Conservation (phyloP, 768 basidiomycete species). For the Pulveroboletus sp. region DNA sequence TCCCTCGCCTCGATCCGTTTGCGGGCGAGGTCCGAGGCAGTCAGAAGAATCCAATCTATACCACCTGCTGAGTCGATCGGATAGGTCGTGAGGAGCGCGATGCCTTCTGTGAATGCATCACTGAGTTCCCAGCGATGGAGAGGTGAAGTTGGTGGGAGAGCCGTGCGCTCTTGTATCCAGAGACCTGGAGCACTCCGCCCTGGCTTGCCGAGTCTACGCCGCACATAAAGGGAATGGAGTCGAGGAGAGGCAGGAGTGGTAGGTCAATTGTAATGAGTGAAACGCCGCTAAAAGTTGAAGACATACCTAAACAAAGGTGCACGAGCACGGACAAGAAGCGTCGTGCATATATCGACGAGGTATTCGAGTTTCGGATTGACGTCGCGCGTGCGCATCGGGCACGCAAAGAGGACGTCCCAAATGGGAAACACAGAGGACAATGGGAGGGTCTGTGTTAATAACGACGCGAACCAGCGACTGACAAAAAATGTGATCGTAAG, state of each 20-base stretch:
- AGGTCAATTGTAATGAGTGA: background rate
- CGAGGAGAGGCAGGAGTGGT: background rate
- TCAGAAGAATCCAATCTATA: slow-evolving; percentile 65
- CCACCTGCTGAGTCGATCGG: slow-evolving; percentile 64
- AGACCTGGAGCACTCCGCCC: slow-evolving; percentile 41
- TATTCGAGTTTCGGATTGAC: slow-evolving; percentile 58
- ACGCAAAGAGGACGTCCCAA: slow-evolving; percentile 72
- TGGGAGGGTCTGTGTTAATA: slow-evolving; percentile 72
- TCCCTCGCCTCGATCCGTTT: slow-evolving; percentile 42
- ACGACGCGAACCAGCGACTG: slow-evolving; percentile 72
- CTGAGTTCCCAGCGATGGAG: slow-evolving; percentile 48
- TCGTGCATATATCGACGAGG: slow-evolving; percentile 65
- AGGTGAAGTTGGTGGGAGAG: slow-evolving; percentile 38
- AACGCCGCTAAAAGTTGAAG: background rate
- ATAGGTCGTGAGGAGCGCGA: slow-evolving; percentile 60
- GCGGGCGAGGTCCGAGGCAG: slow-evolving; percentile 53
- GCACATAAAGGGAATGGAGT: background rate
- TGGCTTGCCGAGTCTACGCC: slow-evolving; percentile 49
- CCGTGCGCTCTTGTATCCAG: slow-evolving; percentile 46
- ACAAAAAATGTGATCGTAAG: background rate
- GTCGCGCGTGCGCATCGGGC: slow-evolving; percentile 48
- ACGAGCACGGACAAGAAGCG: slow-evolving; percentile 60
- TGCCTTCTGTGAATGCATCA: slow-evolving; percentile 64
- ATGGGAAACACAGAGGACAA: slow-evolving; percentile 50
- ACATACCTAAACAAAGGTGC: slow-evolving; percentile 51